Evolutionary conservation across 148 eudicot genomes (phyloP).

Genomic region (Cornus kousa): DNA sequence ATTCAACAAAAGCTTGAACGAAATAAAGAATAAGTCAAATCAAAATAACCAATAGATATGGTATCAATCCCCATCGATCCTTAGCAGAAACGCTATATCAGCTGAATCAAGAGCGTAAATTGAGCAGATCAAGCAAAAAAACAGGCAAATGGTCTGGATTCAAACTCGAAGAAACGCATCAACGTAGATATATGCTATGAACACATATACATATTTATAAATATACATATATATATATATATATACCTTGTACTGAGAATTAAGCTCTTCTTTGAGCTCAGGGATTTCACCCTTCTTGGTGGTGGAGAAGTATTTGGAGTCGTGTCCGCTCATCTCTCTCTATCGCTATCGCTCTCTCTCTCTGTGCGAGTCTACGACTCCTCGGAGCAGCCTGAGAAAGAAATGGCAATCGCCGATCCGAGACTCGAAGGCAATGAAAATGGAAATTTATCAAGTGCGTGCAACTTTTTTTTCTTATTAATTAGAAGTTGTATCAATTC

Average conservation of each 20-base stretch:
- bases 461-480: too few relatives aligned
- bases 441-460: too few relatives aligned
- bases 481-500: too few relatives aligned
- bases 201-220: background rate
- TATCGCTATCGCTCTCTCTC: too few relatives aligned
- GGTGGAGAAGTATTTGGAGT: slow-evolving; percentile 98
- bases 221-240: background rate
- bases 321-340: slow-evolving; percentile 87
- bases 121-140: slow-evolving; percentile 5
- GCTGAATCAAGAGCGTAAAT: slow-evolving; percentile 1
- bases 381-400: background rate
- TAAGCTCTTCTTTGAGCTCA: slow-evolving; percentile 98
- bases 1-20: background rate
- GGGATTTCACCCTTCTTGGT: slow-evolving; percentile 99
- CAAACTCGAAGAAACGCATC: background rate
- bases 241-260: slow-evolving; percentile 97
- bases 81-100: background rate
- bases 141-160: background rate
- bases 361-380: background rate
- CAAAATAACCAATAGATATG: slow-evolving; percentile 9
- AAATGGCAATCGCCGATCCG: slow-evolving; percentile 1
- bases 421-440: background rate
- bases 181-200: background rate
- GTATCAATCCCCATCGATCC: background rate
- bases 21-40: background rate